Evolutionary conservation across 257 asterid genomes (phyloP).

Genomic region (Solanum bulbocastanum): DNA sequence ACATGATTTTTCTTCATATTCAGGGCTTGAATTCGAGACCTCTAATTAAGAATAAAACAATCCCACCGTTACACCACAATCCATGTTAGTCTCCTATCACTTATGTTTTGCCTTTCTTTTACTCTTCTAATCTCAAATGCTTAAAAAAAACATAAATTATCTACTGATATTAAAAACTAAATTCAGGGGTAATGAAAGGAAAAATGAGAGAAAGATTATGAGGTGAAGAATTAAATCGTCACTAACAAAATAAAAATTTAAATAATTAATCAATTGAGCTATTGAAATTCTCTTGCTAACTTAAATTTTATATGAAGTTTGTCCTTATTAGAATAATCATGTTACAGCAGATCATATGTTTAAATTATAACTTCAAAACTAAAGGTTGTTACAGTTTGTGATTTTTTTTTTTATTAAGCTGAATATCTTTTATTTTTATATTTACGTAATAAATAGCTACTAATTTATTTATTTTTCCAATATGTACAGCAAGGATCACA

Average conservation of each 20-base stretch:
- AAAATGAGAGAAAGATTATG: rapidly evolving
- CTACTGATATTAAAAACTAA: background rate
- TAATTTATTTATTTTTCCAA: background rate
- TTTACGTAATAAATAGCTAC: background rate
- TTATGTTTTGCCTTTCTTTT: background rate
- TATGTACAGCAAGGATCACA: background rate
- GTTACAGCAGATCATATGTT: background rate
- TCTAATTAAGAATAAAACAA: too few relatives aligned
- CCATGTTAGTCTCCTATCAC: background rate
- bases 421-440: background rate
- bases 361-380: too few relatives aligned
- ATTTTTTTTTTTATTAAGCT: too few relatives aligned
- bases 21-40: rapidly evolving
- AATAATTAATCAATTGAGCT: background rate
- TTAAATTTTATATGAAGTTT: too few relatives aligned
- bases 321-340: background rate
- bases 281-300: rapidly evolving
- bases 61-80: rapidly evolving
- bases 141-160: background rate
- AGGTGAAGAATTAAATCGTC: too few relatives aligned
- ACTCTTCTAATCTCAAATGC: background rate
- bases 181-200: rapidly evolving
- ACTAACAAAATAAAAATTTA: too few relatives aligned
- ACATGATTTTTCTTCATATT: too few relatives aligned
- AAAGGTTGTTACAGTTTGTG: too few relatives aligned